These are phyloP conservation scores for Hysterium pulicare DNA, from an alignment of 2,329 filamentous ascomycete species.

Conservation along the genomic window DNA sequence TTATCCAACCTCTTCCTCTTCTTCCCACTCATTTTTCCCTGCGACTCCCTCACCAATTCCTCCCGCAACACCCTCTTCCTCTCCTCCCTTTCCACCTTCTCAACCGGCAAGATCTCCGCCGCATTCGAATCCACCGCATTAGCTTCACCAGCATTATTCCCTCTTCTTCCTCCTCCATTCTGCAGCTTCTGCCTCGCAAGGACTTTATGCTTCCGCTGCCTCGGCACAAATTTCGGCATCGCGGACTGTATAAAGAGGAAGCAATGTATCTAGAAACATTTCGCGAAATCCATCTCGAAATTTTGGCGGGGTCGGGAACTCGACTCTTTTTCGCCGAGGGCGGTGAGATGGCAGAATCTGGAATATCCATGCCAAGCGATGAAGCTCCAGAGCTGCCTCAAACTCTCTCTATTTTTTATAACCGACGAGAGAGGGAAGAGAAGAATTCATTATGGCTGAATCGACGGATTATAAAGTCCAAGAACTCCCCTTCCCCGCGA, in stretches of 20 bases:
- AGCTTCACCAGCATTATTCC: slow-evolving; percentile 39
- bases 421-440: too few relatives aligned
- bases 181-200: slow-evolving; percentile 60
- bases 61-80: slow-evolving; percentile 51
- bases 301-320: slow-evolving; percentile 31
- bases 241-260: neutral
- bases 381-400: too few relatives aligned
- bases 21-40: slow-evolving; percentile 58
- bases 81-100: slow-evolving; percentile 53
- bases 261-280: neutral
- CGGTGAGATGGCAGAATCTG: slow-evolving; percentile 36
- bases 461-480: slow-evolving; percentile 20
- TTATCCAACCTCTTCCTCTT: slow-evolving; percentile 67
- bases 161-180: slow-evolving; percentile 14
- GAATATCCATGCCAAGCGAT: too few relatives aligned
- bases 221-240: slow-evolving; percentile 46
- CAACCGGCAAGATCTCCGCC: slow-evolving; percentile 43
- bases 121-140: slow-evolving; percentile 53
- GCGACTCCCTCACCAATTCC: slow-evolving; percentile 51
- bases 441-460: too few relatives aligned
- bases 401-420: too few relatives aligned
- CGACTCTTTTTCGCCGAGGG: slow-evolving; percentile 15
- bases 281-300: slow-evolving; percentile 15
- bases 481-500: slow-evolving; percentile 63
- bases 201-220: slow-evolving; percentile 60